Evolutionary conservation across 2,329 filamentous ascomycete genomes (phyloP), one percentile per base, ranked within the genome.

Genomic region (Hansfordia pulvinata): DNA sequence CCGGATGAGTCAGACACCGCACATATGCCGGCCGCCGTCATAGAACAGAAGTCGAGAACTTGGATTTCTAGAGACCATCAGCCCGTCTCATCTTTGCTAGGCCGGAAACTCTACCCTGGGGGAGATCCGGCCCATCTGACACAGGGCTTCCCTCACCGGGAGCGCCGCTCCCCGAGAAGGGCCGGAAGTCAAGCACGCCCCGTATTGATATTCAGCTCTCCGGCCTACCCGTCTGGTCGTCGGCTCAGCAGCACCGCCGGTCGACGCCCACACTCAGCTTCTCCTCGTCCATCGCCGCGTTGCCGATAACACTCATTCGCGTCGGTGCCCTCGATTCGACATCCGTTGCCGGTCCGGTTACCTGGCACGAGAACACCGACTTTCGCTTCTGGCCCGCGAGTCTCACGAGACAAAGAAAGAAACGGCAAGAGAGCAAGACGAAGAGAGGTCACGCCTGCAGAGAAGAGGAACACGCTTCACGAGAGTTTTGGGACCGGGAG

Each of bases 251-350:
- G n/a, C n/a, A n/a, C n/a, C n/a, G n/a, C n/a, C n/a, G n/a, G n/a
- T n/a, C n/a, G n/a, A n/a, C n/a, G n/a, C n/a, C n/a, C n/a, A n/a
- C n/a, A n/a, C n/a, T n/a, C n/a, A n/a, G n/a, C n/a, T n/a, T n/a
- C n/a, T n/a, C n/a, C n/a, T n/a, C n/a, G n/a, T n/a, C n/a, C n/a
- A n/a, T n/a, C n/a, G n/a, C n/a, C n/a, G n/a, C 52, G 14, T 35
- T 53, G 56, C 63, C 58, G 57, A 58, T 63, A 62, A 46, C 56
- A 50, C 56, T 65, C 55, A 57, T 63, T 64, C 53, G 57, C 50
- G 56, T 59, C 56, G 53, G 43, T 51, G 43, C 35, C 35, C 39
- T 48, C 44, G 42, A 47, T 41, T 41, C 41, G 43, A 35, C 35
- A n/a, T 39, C 42, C 38, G 43, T 49, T 50, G 58, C 64, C 52